Conservation (phyloP, 2,329 filamentous ascomycete species). For the Setomelanomma holmii region DNA sequence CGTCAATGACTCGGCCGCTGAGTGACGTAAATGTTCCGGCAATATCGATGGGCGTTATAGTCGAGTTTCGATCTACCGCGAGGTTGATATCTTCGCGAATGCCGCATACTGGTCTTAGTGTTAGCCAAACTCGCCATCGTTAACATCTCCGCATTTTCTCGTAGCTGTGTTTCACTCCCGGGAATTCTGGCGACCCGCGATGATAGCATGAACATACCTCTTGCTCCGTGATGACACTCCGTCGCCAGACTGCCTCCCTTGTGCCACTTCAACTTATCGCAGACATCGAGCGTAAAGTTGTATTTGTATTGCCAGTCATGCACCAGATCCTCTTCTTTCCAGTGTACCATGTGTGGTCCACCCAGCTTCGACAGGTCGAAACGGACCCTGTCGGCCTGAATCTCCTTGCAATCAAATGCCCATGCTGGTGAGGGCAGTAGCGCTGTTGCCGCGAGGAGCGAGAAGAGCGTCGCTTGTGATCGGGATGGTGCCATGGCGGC, state of each 20-base stretch:
- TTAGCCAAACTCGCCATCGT: background rate
- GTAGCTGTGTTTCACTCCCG: too few species aligned
- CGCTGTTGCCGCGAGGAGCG: constrained; percentile 30
- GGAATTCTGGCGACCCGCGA: too few species aligned
- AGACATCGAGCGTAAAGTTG: constrained; percentile 83
- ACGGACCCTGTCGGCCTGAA: constrained; percentile 64
- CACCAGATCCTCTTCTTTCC: constrained; percentile 50
- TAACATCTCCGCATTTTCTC: too few species aligned
- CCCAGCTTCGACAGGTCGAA: constrained; percentile 71
- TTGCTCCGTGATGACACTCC: constrained; percentile 72
- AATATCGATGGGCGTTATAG: constrained; percentile 71
- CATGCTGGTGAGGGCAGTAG: constrained; percentile 35
- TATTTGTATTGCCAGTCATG: constrained; percentile 69
- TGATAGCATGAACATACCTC: constrained; percentile 49
- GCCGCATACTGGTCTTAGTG: constrained; percentile 67
- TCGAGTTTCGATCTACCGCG: constrained; percentile 56
- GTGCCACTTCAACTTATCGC: constrained; percentile 68
- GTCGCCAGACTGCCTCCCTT: constrained; percentile 58
- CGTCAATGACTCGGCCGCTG: constrained; percentile 65
- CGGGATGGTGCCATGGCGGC: constrained; percentile 37
- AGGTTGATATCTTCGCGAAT: constrained; percentile 67
- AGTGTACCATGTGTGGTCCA: constrained; percentile 73
- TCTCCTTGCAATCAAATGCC: constrained; percentile 67
- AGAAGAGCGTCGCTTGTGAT: constrained; percentile 29
- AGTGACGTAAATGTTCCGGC: constrained; percentile 73